phyloP scores from a whole-genome alignment of 2,329 filamentous ascomycete species.

The Myriosclerotinia scirpicola region DNA sequence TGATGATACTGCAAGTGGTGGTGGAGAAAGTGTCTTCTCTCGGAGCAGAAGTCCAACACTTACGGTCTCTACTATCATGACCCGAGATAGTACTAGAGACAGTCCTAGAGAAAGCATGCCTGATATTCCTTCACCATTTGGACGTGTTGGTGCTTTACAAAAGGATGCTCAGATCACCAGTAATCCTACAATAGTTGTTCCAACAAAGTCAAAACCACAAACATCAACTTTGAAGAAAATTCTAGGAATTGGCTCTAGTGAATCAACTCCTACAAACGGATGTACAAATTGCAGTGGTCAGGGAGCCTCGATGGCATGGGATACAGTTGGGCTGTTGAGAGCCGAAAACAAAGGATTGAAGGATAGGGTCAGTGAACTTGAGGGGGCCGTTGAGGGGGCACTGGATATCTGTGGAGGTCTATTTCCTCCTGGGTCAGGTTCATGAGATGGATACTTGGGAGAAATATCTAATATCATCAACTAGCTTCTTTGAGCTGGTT shows the following conservation, averaged over 20 bases:
- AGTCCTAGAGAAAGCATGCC: constrained; percentile 18
- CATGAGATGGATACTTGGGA: constrained; percentile 4
- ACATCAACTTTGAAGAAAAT: constrained; percentile 51
- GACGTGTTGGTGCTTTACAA: constrained; percentile 15
- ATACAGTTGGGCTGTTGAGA: constrained; percentile 60
- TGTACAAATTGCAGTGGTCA: constrained; percentile 60
- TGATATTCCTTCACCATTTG: constrained; percentile 3
- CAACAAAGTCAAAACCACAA: constrained; percentile 41
- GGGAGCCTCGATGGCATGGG: constrained; percentile 61
- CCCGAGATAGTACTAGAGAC: constrained; percentile 20
- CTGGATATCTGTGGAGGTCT: constrained; percentile 43
- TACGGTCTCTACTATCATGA: constrained; percentile 24
- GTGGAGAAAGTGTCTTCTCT: constrained; percentile 50
- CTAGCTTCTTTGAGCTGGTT: neutral
- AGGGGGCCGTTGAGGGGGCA: constrained; percentile 60
- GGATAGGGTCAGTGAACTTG: constrained; percentile 57
- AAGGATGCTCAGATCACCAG: neutral
- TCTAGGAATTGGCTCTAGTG: constrained; percentile 39
- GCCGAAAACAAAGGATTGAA: constrained; percentile 64
- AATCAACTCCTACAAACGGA: constrained; percentile 33
- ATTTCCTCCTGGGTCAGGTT: constrained; percentile 3
- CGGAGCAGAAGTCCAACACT: constrained; percentile 58
- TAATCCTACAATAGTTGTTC: constrained; percentile 25
- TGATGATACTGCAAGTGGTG: constrained; percentile 24
- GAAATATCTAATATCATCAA: neutral